Percentiles rank a stretch among this genome's conserved stretches.
Conservation (phyloP, 345 rosid genomes). For the Stellera chamaejasme region DNA sequence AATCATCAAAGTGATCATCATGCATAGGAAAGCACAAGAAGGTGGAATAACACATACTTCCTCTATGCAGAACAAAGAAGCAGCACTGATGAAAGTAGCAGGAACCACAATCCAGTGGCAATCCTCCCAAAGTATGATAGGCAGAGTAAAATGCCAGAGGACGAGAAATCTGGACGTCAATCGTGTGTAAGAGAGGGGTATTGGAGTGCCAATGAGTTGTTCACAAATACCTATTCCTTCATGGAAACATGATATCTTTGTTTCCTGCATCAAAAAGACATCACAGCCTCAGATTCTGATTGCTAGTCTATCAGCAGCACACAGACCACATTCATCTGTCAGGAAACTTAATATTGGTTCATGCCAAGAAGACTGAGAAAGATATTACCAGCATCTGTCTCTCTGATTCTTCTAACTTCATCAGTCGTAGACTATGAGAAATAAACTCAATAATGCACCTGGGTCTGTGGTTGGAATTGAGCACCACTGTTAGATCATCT, state of each 20-base stretch:
- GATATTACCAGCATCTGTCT: slow-evolving; percentile 52
- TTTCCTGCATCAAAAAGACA: slow-evolving; percentile 40
- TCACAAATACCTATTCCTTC: slow-evolving; percentile 91
- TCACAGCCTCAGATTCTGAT: neutral
- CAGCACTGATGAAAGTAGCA: slow-evolving; percentile 92
- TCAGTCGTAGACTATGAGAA: slow-evolving; percentile 52
- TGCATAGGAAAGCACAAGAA: neutral
- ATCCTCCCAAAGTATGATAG: slow-evolving; percentile 95
- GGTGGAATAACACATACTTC: slow-evolving; percentile 37
- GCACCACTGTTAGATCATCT: slow-evolving; percentile 66
- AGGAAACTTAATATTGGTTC: neutral
- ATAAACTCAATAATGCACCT: slow-evolving; percentile 73
- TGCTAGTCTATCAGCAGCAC: too few species aligned
- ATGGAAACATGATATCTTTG: slow-evolving; percentile 63
- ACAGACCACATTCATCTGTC: neutral
- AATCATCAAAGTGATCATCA: too few species aligned
- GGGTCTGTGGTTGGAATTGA: slow-evolving; percentile 71
- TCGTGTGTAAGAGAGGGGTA: slow-evolving; percentile 92
- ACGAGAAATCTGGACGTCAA: slow-evolving; percentile 92
- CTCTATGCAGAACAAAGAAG: slow-evolving; percentile 96
- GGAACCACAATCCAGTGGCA: slow-evolving; percentile 98
- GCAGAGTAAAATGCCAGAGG: slow-evolving; percentile 92
- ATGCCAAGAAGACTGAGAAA: neutral
- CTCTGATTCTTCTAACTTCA: slow-evolving; percentile 55
- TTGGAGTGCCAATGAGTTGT: slow-evolving; percentile 74